A percentile compares a stretch with the other conserved stretches of the same genome.
phyloP scores from a whole-genome alignment of 176 grass and related monocot genomes.

The Oryza longistaminata region DNA sequence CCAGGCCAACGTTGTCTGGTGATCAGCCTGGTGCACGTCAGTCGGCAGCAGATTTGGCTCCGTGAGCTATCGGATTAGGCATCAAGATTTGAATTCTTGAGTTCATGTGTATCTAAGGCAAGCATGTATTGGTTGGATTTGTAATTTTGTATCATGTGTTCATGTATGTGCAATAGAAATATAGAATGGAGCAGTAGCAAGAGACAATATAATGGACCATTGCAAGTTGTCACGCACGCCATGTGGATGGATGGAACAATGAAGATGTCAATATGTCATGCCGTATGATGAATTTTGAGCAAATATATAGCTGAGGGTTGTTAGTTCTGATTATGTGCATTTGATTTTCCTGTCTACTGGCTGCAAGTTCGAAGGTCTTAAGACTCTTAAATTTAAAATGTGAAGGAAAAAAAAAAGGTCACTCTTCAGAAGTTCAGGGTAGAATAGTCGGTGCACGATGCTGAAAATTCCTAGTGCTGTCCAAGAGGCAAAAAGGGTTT shows the following conservation, averaged over 20 bases:
- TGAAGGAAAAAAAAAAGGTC: too few relatives aligned
- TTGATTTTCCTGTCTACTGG: too few relatives aligned
- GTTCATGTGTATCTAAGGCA: background rate
- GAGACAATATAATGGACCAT: conserved; percentile 1
- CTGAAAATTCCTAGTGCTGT: too few relatives aligned
- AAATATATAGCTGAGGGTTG: background rate
- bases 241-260: background rate
- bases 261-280: background rate
- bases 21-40: background rate
- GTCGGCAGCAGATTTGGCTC: background rate
- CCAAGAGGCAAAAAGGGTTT: too few relatives aligned
- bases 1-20: background rate
- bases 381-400: too few relatives aligned
- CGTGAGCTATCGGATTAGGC: background rate
- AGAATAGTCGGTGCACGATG: too few relatives aligned
- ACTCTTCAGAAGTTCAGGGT: too few relatives aligned
- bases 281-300: conserved; percentile 1
- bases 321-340: background rate
- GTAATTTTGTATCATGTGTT: conserved; percentile 40
- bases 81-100: background rate
- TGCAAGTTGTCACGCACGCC: conserved; percentile 12
- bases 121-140: conserved; percentile 18
- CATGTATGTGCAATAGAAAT: conserved; percentile 34
- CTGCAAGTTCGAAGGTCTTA: too few relatives aligned
- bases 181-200: background rate